A percentile compares a stretch with the other conserved stretches of the same genome.
These are phyloP conservation scores for Penicillium nordicum DNA, from an alignment of 2,329 filamentous ascomycete genomes.

Conservation along the genomic window DNA sequence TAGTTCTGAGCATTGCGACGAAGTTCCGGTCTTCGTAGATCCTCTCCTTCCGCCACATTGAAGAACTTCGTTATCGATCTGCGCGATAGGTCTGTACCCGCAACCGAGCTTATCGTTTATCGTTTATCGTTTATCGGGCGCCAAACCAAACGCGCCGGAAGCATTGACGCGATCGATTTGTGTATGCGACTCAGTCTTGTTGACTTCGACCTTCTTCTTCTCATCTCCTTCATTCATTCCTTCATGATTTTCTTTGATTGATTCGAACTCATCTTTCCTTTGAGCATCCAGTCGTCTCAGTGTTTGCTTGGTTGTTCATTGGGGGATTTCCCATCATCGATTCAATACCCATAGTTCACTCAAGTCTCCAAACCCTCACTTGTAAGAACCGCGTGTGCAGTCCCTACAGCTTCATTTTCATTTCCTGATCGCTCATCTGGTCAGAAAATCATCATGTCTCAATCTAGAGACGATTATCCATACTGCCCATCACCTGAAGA, in stretches of 20 bases:
- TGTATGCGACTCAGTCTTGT: background rate
- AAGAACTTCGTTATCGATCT: background rate
- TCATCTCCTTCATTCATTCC: background rate
- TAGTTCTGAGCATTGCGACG: slow-evolving; percentile 10
- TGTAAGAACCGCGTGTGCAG: slow-evolving; percentile 1
- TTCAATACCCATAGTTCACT: background rate
- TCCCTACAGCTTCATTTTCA: background rate
- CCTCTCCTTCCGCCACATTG: background rate
- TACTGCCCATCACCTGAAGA: background rate
- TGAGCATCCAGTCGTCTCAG: background rate
- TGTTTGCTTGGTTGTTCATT: background rate
- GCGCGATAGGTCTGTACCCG: background rate
- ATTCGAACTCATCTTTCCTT: background rate
- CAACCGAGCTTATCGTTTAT: background rate
- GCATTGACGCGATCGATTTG: background rate
- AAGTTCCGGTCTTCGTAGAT: background rate
- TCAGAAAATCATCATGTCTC: slow-evolving; percentile 2
- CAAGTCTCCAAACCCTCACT: background rate
- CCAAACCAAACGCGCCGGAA: background rate
- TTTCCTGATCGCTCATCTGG: background rate
- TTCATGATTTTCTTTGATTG: background rate
- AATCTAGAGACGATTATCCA: background rate
- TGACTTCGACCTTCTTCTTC: background rate
- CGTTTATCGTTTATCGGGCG: background rate
- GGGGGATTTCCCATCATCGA: background rate